phyloP scores from a whole-genome alignment of 2,329 filamentous ascomycete genomes.

The Lachnum nothofagi region DNA sequence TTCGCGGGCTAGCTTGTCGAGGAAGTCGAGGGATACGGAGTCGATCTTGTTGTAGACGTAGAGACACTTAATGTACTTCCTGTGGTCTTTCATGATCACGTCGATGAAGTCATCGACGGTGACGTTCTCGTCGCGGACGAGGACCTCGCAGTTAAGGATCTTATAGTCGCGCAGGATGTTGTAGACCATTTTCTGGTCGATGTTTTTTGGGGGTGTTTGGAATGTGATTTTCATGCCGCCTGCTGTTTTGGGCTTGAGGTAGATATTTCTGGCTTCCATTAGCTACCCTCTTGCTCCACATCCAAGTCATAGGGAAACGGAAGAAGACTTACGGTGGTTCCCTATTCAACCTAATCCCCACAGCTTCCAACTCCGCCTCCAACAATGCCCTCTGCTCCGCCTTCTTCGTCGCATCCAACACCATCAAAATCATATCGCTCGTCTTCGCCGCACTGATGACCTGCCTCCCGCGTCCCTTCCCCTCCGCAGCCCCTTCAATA shows the following conservation, averaged over 20 bases:
- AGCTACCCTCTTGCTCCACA: no score
- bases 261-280: constrained; percentile 70
- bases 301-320: neutral
- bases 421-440: constrained; percentile 93
- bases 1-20: constrained; percentile 87
- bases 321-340: constrained; percentile 68
- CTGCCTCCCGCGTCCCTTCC: constrained; percentile 90
- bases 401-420: constrained; percentile 92
- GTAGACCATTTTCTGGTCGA: constrained; percentile 97
- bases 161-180: constrained; percentile 99
- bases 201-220: constrained; percentile 75
- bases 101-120: constrained; percentile 99
- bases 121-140: constrained; percentile 88
- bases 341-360: constrained; percentile 88
- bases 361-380: constrained; percentile 88
- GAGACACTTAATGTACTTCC: constrained; percentile 89
- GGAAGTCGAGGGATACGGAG: constrained; percentile 84
- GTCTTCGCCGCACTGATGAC: constrained; percentile 98
- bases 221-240: constrained; percentile 99
- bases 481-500: constrained; percentile 92
- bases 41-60: constrained; percentile 99
- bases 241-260: constrained; percentile 90
- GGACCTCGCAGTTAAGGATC: constrained; percentile 93
- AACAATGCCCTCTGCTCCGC: constrained; percentile 86
- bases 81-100: constrained; percentile 97